Percentiles rank a stretch among this genome's conserved stretches.
Evolutionary conservation across 1,139 yeast genomes (phyloP).

Genomic region (Petasospora rhodanensis): DNA sequence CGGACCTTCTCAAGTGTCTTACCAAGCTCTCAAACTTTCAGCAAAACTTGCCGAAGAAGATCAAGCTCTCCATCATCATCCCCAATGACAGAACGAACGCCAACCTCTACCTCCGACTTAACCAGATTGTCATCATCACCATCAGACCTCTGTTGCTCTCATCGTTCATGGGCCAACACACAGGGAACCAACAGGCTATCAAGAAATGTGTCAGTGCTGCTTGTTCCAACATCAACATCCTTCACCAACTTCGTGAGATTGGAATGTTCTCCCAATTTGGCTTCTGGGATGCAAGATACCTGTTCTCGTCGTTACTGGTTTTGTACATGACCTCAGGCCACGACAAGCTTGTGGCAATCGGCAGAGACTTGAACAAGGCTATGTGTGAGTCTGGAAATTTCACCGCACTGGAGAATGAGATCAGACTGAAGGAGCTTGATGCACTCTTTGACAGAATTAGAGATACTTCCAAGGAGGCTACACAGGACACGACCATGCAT

Average conservation of each 20-base stretch:
- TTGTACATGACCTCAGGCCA: constrained; percentile 35
- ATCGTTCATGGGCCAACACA: constrained; percentile 36
- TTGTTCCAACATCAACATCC: constrained; percentile 37
- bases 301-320: constrained; percentile 41
- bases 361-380: constrained; percentile 33
- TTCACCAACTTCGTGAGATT: constrained; percentile 34
- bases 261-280: constrained; percentile 41
- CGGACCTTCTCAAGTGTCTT: constrained; percentile 15
- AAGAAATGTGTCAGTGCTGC: constrained; percentile 40
- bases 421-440: constrained; percentile 28
- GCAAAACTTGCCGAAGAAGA: constrained; percentile 20
- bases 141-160: constrained; percentile 43
- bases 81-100: constrained; percentile 35
- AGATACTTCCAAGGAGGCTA: constrained; percentile 1
- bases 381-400: constrained; percentile 42
- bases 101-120: constrained; percentile 25
- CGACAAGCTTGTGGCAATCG: constrained; percentile 31
- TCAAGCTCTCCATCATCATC: constrained; percentile 22
- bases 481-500: not conserved
- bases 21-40: constrained; percentile 18
- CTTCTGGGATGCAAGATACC: constrained; percentile 50
- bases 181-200: constrained; percentile 27
- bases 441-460: constrained; percentile 15
- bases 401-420: constrained; percentile 36
- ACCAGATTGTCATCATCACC: constrained; percentile 41